Evolutionary conservation across 2,329 filamentous ascomycete genomes (phyloP), one percentile per base, ranked within the genome.

Genomic region (Trematosphaeria pertusa): DNA sequence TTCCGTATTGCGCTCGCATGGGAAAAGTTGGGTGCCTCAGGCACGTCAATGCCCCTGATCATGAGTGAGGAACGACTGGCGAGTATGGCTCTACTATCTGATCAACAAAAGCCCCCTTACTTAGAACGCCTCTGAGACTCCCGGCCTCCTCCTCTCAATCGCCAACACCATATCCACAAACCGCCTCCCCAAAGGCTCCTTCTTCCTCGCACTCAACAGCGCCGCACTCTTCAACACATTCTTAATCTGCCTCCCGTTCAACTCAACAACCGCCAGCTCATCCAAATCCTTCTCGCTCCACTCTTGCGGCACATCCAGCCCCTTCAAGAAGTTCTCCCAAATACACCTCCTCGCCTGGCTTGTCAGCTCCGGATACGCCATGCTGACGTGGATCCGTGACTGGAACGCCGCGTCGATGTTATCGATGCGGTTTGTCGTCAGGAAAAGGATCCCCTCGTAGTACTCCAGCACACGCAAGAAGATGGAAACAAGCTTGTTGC

Each of bases 221-320:
- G 52, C 48, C 30, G 67, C 67, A 21, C 59, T 65, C 48, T 68
- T 70, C 11, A 69, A 50, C 20, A 68, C 63, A 37, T 79, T 81
- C 67, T 80, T 80, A 48, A 81, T 81, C 69, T 81, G 76, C 17
- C 78, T 65, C 3, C 79, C 78, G 37, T 81, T 81, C 33, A 81
- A 65, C 4, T 74, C 62, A 39, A 78, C 62, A 17, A 58, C 47
- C 0, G 75, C 65, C 26, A 81, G 63, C 39, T 70, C 58, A n/a
- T 65, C 58, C 18, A 76, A 44, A 48, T 76, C 75, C 14, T 45
- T 17, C 14, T 47, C 55, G 11, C 21, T 46, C 9, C 58, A 58
- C 12, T 58, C 52, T 21, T 50, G 17, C 15, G 44, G 37, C 6
- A 48, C 40, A 20, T 57, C 57, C 1, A 35, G 44, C 15, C 52